A percentile compares a stretch with the other conserved stretches of the same genome.
Conservation (phyloP, 1,284 basidiomycete species). For the Melampsora larici-populina region DNA sequence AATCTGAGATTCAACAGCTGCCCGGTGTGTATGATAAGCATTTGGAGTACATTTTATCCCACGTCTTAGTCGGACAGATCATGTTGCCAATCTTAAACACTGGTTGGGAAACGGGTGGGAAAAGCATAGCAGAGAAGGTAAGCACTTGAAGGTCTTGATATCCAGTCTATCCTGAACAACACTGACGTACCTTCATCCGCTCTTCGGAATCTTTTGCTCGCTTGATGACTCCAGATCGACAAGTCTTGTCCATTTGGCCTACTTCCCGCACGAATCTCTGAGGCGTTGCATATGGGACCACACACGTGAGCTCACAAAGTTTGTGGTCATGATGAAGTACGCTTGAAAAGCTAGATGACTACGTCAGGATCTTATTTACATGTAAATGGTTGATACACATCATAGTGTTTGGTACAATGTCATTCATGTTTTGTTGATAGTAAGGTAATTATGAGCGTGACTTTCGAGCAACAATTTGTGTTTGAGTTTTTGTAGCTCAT, state of each 20-base stretch:
- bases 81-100: slow-evolving; percentile 68
- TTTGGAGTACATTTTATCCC: slow-evolving; percentile 56
- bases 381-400: no score
- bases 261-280: neutral
- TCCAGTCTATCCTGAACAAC: neutral
- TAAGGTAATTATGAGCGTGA: no score
- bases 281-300: neutral
- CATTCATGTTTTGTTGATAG: no score
- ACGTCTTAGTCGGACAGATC: slow-evolving; percentile 62
- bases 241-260: slow-evolving; percentile 5
- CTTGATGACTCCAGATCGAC: neutral
- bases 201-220: no score
- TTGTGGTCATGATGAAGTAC: no score
- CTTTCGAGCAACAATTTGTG: no score
- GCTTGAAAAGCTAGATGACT: no score
- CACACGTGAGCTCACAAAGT: neutral
- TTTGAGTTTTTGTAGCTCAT: no score
- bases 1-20: neutral
- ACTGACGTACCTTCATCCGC: neutral
- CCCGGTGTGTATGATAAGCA: neutral
- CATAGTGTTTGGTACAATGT: no score
- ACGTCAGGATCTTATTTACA: no score
- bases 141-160: slow-evolving; percentile 44
- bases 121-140: slow-evolving; percentile 67
- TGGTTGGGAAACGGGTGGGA: slow-evolving; percentile 84